Conservation (phyloP, 108 stramenopile genomes). For the Nitzschia sp. region DNA sequence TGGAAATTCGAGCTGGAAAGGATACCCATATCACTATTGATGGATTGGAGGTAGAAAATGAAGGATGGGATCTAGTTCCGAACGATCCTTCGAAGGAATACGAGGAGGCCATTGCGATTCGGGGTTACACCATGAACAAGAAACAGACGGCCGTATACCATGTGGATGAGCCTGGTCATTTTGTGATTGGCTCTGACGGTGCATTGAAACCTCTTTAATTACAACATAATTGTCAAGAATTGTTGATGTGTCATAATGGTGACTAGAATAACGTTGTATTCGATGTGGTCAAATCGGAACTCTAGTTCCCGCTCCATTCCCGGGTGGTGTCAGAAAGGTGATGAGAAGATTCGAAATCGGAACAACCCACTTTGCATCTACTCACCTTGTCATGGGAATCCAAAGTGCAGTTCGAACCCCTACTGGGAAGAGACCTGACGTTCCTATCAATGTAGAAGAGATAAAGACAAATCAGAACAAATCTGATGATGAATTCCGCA, state of each 20-base stretch:
- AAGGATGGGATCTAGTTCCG: slow-evolving; percentile 76
- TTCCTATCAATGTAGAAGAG: slow-evolving; percentile 26
- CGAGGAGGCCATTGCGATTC: slow-evolving; percentile 74
- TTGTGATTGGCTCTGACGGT: slow-evolving; percentile 67
- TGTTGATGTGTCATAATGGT: no score
- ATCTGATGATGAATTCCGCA: slow-evolving; percentile 58
- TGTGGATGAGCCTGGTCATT: slow-evolving; percentile 79
- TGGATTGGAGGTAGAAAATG: slow-evolving; percentile 70
- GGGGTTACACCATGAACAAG: slow-evolving; percentile 86
- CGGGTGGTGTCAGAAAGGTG: no score
- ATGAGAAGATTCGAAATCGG: no score
- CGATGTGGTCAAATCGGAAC: no score
- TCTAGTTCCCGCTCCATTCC: no score
- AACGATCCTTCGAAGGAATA: slow-evolving; percentile 58
- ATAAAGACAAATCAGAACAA: slow-evolving; percentile 63
- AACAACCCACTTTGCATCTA: no score
- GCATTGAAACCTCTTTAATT: slow-evolving; percentile 24
- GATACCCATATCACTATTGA: slow-evolving; percentile 73
- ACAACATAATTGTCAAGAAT: no score
- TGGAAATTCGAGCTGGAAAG: slow-evolving; percentile 68
- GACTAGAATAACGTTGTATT: no score
- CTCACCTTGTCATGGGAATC: no score
- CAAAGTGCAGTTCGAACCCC: no score
- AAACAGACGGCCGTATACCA: slow-evolving; percentile 66
- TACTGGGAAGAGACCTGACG: slow-evolving; percentile 1